These are phyloP conservation scores for Paraconiothyrium sp. DNA, from an alignment of 2,329 filamentous ascomycete genomes.

Conservation along the genomic window DNA sequence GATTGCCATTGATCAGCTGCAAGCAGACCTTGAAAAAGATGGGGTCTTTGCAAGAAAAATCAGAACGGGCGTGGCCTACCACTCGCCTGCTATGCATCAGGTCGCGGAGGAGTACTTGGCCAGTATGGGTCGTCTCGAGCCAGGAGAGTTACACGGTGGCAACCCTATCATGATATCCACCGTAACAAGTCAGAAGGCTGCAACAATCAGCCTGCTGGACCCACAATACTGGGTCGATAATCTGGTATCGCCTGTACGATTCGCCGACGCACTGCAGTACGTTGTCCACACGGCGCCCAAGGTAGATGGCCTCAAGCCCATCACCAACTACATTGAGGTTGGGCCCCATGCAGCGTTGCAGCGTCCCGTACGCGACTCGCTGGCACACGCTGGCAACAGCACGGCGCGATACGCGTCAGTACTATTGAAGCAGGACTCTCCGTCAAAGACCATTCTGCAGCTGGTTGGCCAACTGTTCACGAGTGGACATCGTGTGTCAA, in stretches of 20 bases:
- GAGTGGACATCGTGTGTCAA: background rate
- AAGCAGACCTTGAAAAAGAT: constrained; percentile 43
- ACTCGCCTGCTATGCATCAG: constrained; percentile 53
- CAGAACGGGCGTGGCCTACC: constrained; percentile 55
- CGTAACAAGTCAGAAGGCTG: background rate
- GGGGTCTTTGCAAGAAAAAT: constrained; percentile 51
- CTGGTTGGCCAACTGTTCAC: background rate
- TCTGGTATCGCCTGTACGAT: constrained; percentile 46
- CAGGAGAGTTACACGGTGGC: background rate
- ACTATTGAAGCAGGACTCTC: no score
- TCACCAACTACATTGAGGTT: constrained; percentile 30
- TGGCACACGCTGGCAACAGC: background rate
- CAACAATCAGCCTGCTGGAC: background rate
- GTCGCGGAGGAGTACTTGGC: background rate
- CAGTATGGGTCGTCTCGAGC: background rate
- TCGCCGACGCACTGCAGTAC: constrained; percentile 30
- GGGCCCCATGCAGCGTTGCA: constrained; percentile 46
- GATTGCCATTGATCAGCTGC: constrained; percentile 45
- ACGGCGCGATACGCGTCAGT: no score
- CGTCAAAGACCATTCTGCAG: background rate
- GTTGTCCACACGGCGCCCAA: no score
- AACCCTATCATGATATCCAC: constrained; percentile 8
- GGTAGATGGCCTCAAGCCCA: no score
- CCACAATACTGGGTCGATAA: constrained; percentile 48
- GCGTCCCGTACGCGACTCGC: constrained; percentile 27